A percentile compares a stretch with the other conserved stretches of the same genome.
phyloP scores from a whole-genome alignment of 805 yeast species.

The Hanseniaspora mollemarum region DNA sequence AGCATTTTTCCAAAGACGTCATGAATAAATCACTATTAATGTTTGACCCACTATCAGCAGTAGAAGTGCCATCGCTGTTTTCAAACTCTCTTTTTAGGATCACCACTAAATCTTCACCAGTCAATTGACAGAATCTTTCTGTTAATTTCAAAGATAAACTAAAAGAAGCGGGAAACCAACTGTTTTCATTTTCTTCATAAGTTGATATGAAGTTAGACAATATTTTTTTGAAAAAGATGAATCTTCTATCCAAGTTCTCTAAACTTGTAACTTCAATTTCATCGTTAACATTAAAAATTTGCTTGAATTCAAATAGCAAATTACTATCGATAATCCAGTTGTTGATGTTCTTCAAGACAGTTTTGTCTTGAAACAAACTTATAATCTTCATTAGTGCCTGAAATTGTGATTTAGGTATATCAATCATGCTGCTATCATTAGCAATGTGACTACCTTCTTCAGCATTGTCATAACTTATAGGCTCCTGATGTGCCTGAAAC shows the following conservation, averaged over 20 bases:
- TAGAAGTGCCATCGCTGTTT: too few species aligned
- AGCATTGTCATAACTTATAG: slow-evolving; percentile 21
- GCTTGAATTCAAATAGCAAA: slow-evolving; percentile 59
- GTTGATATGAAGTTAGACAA: slow-evolving; percentile 47
- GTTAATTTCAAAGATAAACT: slow-evolving; percentile 52
- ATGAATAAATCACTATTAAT: slow-evolving; percentile 33
- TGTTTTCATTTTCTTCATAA: slow-evolving; percentile 27
- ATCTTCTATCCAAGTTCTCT: slow-evolving; percentile 75
- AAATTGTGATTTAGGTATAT: slow-evolving; percentile 2
- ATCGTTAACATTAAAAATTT: slow-evolving; percentile 65
- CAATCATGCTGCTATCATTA: slow-evolving; percentile 28
- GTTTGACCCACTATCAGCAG: neutral
- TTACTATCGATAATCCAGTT: slow-evolving; percentile 57
- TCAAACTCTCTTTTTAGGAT: slow-evolving; percentile 37
- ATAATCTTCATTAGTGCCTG: slow-evolving; percentile 1
- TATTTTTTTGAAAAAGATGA: slow-evolving; percentile 65
- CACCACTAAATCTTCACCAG: slow-evolving; percentile 53
- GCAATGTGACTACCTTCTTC: too few species aligned
- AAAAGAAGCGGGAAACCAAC: slow-evolving; percentile 63
- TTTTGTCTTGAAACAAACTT: slow-evolving; percentile 24
- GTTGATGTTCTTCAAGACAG: slow-evolving; percentile 49
- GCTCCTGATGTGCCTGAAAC: slow-evolving; percentile 17
- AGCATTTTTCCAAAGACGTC: slow-evolving; percentile 57
- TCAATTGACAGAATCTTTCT: slow-evolving; percentile 51
- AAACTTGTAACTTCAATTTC: slow-evolving; percentile 74